Conservation (phyloP, 768 basidiomycete species). For the Rubroboletus satanas region DNA sequence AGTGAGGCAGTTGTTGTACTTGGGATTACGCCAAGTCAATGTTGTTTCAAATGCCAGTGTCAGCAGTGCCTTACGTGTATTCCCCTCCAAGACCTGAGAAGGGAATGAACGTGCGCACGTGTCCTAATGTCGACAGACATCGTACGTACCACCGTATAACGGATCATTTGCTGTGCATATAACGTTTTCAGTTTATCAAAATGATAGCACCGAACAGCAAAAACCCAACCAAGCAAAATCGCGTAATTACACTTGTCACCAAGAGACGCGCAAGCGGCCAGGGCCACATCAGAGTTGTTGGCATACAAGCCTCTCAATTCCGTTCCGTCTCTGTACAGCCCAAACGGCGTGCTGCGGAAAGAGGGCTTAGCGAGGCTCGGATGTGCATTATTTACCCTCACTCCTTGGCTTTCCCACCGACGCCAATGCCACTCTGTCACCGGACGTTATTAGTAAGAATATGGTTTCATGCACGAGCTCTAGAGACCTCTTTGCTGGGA, state of each 20-base stretch:
- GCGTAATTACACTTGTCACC: slow-evolving; percentile 69
- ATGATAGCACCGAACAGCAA: slow-evolving; percentile 2
- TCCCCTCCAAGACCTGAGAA: slow-evolving; percentile 65
- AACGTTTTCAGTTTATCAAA: slow-evolving; percentile 3
- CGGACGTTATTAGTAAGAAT: slow-evolving; percentile 6
- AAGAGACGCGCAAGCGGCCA: slow-evolving; percentile 63
- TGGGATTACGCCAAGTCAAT: not conserved
- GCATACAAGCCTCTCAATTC: slow-evolving; percentile 74
- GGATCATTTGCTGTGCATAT: slow-evolving; percentile 65
- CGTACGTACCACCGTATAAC: slow-evolving; percentile 61
- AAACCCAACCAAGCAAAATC: slow-evolving; percentile 58
- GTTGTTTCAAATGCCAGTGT: not conserved
- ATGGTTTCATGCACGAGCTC: slow-evolving; percentile 20
- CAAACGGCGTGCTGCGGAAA: slow-evolving; percentile 59
- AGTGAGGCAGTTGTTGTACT: slow-evolving; percentile 75
- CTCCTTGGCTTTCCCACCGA: slow-evolving; percentile 67
- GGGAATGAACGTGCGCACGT: not conserved
- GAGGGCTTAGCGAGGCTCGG: not conserved
- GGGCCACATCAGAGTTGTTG: slow-evolving; percentile 59
- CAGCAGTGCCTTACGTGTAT: slow-evolving; percentile 57
- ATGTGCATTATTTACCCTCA: slow-evolving; percentile 27
- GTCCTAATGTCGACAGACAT: not conserved
- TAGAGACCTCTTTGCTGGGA: slow-evolving; percentile 62
- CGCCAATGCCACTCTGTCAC: slow-evolving; percentile 62
- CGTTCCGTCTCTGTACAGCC: slow-evolving; percentile 74